Conservation (phyloP, 768 basidiomycete species). For the Daedaleopsis nitida region DNA sequence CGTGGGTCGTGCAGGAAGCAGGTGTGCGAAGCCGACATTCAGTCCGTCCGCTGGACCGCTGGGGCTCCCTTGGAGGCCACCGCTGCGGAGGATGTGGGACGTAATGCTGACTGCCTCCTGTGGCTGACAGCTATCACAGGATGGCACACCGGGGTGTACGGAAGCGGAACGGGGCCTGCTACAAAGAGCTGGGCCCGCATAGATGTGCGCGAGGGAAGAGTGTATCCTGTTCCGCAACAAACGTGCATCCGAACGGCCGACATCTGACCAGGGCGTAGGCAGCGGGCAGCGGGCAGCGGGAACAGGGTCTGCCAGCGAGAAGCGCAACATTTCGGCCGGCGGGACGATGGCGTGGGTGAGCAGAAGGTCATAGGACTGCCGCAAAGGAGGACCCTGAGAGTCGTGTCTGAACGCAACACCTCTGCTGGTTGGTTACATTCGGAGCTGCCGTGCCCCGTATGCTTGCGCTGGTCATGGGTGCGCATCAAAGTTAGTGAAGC, state of each 20-base stretch:
- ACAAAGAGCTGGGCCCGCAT: neutral
- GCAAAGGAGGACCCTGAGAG: neutral
- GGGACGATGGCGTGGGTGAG: neutral
- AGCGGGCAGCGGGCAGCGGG: neutral
- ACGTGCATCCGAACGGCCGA: neutral
- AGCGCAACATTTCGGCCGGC: neutral
- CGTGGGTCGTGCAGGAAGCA: neutral
- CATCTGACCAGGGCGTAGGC: neutral
- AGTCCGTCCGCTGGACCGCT: neutral
- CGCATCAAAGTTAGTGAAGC: slow-evolving; percentile 3
- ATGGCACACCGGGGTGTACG: neutral
- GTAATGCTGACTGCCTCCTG: neutral
- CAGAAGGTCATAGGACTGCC: neutral
- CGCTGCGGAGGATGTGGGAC: neutral
- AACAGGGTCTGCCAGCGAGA: neutral
- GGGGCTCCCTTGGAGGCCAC: neutral
- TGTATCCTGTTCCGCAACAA: neutral
- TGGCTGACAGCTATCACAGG: neutral
- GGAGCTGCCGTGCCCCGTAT: neutral
- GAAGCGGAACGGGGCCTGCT: neutral
- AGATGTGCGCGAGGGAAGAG: neutral
- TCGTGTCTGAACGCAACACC: neutral
- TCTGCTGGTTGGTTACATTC: neutral
- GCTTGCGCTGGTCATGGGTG: slow-evolving; percentile 5
- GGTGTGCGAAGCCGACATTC: neutral